phyloP scores from a whole-genome alignment of 202 grass and related monocot genomes.

The Brachypodium distachyon region DNA sequence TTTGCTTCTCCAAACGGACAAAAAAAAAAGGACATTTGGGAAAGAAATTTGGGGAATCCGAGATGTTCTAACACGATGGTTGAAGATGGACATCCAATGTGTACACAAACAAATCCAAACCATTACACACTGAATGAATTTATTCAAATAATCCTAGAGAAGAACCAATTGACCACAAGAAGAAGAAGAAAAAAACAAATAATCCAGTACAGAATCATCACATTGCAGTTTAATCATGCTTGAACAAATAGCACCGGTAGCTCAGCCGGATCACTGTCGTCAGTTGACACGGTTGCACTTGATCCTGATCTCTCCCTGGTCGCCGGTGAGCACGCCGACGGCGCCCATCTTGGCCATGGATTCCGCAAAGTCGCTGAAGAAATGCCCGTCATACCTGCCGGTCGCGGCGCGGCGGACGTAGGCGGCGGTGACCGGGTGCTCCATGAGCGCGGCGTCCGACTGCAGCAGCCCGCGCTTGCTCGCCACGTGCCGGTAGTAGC shows the following conservation, averaged over 20 bases:
- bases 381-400: conserved; percentile 8
- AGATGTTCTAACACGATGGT: too few species aligned
- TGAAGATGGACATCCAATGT: too few species aligned
- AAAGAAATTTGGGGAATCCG: too few species aligned
- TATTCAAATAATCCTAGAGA: too few species aligned
- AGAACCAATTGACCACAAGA: too few species aligned
- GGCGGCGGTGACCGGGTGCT: conserved; percentile 2
- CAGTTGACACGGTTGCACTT: conserved; percentile 35
- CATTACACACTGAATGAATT: too few species aligned
- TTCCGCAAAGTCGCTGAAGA: conserved; percentile 29
- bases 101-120: too few species aligned
- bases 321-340: conserved; percentile 24
- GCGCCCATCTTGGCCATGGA: conserved; percentile 41
- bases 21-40: too few species aligned
- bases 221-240: background rate
- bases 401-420: conserved; percentile 19
- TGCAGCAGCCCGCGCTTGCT: conserved; percentile 24
- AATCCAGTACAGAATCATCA: background rate
- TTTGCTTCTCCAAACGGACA: too few species aligned
- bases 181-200: background rate
- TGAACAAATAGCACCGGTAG: too few species aligned
- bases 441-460: conserved; percentile 26
- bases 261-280: background rate
- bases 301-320: conserved; percentile 34
- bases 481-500: conserved; percentile 33